phyloP scores from a whole-genome alignment of 148 eudicot species.

The Beta vulgaris region DNA sequence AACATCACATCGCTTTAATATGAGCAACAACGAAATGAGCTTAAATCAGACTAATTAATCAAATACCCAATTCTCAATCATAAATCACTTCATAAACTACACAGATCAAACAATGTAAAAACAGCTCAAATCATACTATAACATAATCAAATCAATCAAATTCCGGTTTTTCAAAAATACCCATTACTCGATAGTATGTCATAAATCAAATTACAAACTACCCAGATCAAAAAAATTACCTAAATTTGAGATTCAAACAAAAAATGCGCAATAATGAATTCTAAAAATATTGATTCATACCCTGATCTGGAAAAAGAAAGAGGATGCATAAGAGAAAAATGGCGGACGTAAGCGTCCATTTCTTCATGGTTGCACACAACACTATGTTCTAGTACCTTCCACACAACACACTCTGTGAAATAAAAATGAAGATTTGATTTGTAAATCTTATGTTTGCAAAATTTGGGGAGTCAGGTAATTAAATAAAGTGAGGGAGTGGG shows the following conservation, averaged over 20 bases:
- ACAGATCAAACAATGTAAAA: too few relatives aligned
- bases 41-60: conserved; percentile 8
- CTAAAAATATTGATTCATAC: too few relatives aligned
- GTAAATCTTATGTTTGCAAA: not conserved
- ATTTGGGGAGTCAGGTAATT: not conserved
- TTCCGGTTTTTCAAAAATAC: too few relatives aligned
- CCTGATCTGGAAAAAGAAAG: conserved; percentile 87
- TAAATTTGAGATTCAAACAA: not conserved
- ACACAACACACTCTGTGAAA: not conserved
- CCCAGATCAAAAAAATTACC: not conserved
- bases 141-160: too few relatives aligned
- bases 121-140: too few relatives aligned
- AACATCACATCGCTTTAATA: not conserved
- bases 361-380: conserved; percentile 52
- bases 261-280: not conserved
- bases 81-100: too few relatives aligned
- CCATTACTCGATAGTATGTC: too few relatives aligned
- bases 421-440: conserved; percentile 12
- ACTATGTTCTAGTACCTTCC: conserved; percentile 22
- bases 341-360: conserved; percentile 80
- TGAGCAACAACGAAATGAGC: not conserved
- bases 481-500: conserved; percentile 3
- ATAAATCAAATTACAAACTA: too few relatives aligned
- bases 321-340: conserved; percentile 73
- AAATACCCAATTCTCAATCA: not conserved